Evolutionary conservation across 1,139 yeast species (phyloP).

Genomic region (Schwanniomyces etchellsii): DNA sequence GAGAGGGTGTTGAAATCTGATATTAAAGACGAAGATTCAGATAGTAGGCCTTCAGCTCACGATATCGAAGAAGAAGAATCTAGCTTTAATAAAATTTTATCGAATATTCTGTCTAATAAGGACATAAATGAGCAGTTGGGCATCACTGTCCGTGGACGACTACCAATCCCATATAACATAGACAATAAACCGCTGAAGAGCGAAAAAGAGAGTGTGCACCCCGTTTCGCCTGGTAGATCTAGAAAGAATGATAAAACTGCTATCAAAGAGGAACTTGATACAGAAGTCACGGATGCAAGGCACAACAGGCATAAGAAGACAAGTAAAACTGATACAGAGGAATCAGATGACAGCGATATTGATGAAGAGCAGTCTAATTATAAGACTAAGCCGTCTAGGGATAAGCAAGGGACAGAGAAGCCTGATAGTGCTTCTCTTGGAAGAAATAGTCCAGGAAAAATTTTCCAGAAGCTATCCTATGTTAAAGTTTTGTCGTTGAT

Average conservation of each 20-base stretch:
- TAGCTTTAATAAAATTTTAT: constrained; percentile 2
- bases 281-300: constrained; percentile 2
- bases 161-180: too few relatives aligned
- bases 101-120: not conserved
- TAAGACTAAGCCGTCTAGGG: too few relatives aligned
- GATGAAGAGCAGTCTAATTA: not conserved
- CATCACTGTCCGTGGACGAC: too few relatives aligned
- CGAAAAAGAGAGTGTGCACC: not conserved
- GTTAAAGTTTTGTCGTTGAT: too few relatives aligned
- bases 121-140: not conserved
- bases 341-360: not conserved
- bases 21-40: not conserved
- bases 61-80: constrained; percentile 2
- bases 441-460: too few relatives aligned
- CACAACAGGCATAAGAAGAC: not conserved
- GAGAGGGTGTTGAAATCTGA: not conserved
- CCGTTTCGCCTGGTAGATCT: not conserved
- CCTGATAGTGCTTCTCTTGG: not conserved
- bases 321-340: not conserved
- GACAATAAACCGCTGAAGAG: not conserved
- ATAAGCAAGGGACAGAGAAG: not conserved
- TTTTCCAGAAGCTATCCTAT: too few relatives aligned
- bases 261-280: constrained; percentile 19
- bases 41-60: too few relatives aligned
- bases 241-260: not conserved